Evolutionary conservation across 495 filamentous ascomycete species (phyloP).

Genomic region (Daldinia caldariorum): DNA sequence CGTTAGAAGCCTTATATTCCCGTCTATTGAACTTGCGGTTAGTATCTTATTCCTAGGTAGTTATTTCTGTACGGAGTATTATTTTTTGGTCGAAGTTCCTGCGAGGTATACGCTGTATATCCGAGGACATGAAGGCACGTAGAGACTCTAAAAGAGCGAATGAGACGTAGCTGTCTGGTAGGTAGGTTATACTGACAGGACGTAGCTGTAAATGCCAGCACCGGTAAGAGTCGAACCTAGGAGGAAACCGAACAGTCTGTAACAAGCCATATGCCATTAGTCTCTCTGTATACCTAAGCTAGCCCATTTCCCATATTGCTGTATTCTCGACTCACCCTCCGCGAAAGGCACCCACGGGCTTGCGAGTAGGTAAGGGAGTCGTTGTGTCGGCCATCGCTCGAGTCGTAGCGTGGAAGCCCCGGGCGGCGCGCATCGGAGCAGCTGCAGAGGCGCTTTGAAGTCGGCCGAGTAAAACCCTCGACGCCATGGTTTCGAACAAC

Average conservation of each 20-base stretch:
- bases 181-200: slow-evolving; percentile 60
- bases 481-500: slow-evolving; percentile 53
- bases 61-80: neutral
- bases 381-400: slow-evolving; percentile 53
- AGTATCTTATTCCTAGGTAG: slow-evolving; percentile 20
- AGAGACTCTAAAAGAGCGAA: neutral
- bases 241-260: slow-evolving; percentile 92
- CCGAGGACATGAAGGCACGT: neutral
- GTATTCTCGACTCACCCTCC: slow-evolving; percentile 75
- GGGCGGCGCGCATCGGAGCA: slow-evolving; percentile 44
- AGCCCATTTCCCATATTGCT: neutral
- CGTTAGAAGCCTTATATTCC: slow-evolving; percentile 93
- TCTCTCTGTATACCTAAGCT: neutral
- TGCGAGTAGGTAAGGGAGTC: slow-evolving; percentile 70
- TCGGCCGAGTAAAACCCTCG: slow-evolving; percentile 54
- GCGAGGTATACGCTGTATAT: neutral
- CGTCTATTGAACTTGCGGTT: slow-evolving; percentile 51
- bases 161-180: neutral
- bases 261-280: slow-evolving; percentile 15
- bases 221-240: slow-evolving; percentile 83
- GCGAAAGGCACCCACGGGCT: slow-evolving; percentile 89
- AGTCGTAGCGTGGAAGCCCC: slow-evolving; percentile 59
- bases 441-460: slow-evolving; percentile 46
- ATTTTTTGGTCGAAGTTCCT: neutral
- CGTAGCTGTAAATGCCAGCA: slow-evolving; percentile 86